These are phyloP conservation scores for Mycosphaerella arachidis DNA, from an alignment of 2,329 filamentous ascomycete species.

Conservation along the genomic window DNA sequence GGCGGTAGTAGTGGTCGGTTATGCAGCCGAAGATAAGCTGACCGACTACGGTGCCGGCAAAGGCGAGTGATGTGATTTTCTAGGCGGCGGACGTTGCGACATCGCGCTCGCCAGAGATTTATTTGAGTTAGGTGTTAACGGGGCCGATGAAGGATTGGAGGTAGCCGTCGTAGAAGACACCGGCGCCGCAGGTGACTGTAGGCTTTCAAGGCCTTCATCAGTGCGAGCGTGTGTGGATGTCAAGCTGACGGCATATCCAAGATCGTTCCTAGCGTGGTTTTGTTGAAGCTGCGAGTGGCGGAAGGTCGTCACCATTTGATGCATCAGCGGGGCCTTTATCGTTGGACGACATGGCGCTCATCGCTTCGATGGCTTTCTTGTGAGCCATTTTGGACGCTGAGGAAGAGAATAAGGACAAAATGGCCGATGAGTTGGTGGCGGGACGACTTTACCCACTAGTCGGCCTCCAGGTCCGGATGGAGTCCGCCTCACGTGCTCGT, in stretches of 20 bases:
- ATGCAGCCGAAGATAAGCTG: conserved; percentile 77
- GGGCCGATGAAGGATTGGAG: conserved; percentile 88
- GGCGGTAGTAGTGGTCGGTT: conserved; percentile 79
- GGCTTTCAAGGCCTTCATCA: too few relatives aligned
- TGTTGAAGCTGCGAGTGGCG: background rate
- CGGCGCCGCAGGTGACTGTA: conserved; percentile 82
- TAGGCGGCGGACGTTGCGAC: conserved; percentile 62
- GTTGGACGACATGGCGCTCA: background rate
- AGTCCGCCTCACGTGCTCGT: background rate
- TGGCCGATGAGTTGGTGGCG: background rate
- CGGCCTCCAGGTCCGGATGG: background rate
- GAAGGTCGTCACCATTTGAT: background rate
- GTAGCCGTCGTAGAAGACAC: conserved; percentile 88
- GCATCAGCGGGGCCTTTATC: background rate
- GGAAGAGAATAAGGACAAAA: background rate
- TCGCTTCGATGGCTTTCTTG: background rate
- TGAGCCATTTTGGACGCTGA: background rate
- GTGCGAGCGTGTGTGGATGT: too few relatives aligned
- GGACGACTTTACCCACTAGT: background rate
- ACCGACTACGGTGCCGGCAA: conserved; percentile 79
- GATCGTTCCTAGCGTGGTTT: background rate
- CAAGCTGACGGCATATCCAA: background rate
- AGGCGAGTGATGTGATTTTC: conserved; percentile 72
- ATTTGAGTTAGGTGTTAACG: conserved; percentile 69
- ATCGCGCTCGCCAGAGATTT: conserved; percentile 68